These are phyloP conservation scores for Trifolium repens DNA, from an alignment of 306 rosid species.

Conservation along the genomic window DNA sequence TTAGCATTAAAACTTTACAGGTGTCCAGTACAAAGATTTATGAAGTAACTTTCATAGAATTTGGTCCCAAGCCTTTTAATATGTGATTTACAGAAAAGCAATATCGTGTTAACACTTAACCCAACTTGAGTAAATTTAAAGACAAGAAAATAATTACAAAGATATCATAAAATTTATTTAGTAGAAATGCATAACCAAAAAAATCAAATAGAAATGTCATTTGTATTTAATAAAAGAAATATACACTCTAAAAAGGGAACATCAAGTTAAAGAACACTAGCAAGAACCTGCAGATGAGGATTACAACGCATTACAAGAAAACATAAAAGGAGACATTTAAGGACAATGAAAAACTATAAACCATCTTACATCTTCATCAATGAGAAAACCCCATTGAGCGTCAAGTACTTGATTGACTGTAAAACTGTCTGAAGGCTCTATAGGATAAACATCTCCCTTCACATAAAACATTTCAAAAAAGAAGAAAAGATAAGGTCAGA, in stretches of 20 bases:
- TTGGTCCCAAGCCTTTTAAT: slow-evolving; percentile 20
- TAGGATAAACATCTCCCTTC: slow-evolving; percentile 95
- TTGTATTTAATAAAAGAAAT: slow-evolving; percentile 28
- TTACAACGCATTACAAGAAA: slow-evolving; percentile 23
- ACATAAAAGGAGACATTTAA: slow-evolving; percentile 31
- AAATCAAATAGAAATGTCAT: slow-evolving; percentile 12
- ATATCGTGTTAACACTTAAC: not conserved
- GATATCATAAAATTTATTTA: slow-evolving; percentile 10
- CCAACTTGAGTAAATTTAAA: slow-evolving; percentile 14
- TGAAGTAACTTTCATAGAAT: slow-evolving; percentile 17
- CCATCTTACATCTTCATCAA: slow-evolving; percentile 78
- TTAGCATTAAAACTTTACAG: slow-evolving; percentile 28
- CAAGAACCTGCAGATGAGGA: slow-evolving; percentile 30
- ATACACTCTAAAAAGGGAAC: slow-evolving; percentile 2
- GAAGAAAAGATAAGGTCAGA: slow-evolving; percentile 32
- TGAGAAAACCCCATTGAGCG: slow-evolving; percentile 89
- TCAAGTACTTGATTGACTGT: slow-evolving; percentile 79
- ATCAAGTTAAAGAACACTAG: slow-evolving; percentile 17
- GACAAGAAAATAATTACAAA: slow-evolving; percentile 25
- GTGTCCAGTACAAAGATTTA: not conserved
- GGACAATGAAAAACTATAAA: slow-evolving; percentile 22
- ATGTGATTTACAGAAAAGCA: slow-evolving; percentile 22
- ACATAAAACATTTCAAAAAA: slow-evolving; percentile 36
- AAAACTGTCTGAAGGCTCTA: slow-evolving; percentile 64
- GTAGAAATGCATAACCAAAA: not conserved